Evolutionary conservation across 1,139 yeast species (phyloP).

Genomic region (Debaryomyces udenii): DNA sequence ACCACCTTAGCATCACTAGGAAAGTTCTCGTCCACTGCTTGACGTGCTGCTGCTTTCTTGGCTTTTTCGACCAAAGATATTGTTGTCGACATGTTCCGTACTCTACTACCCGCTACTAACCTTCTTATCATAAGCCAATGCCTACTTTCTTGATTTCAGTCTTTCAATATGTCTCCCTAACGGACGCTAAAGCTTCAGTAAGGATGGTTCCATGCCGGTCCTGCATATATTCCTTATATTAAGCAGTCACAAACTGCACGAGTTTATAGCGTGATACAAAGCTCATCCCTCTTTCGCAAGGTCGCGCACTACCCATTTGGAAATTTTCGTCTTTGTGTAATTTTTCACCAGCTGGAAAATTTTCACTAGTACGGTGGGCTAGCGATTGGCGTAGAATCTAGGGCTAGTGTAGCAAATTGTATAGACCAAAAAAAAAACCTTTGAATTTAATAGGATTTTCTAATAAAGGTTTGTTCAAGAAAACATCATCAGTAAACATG

Average conservation of each 20-base stretch:
- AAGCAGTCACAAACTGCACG: slow-evolving; percentile 1
- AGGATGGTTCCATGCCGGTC: too few species aligned
- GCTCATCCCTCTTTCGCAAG: too few species aligned
- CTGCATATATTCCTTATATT: background rate
- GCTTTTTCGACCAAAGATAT: slow-evolving; percentile 54
- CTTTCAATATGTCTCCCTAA: too few species aligned
- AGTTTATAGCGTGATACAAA: background rate
- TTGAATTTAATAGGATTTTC: slow-evolving; percentile 2
- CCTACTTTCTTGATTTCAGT: background rate
- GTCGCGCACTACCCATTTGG: too few species aligned
- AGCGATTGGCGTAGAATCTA: slow-evolving; percentile 1
- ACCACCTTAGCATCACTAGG: slow-evolving; percentile 70
- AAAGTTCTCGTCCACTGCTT: slow-evolving; percentile 89
- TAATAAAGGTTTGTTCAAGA: slow-evolving; percentile 9
- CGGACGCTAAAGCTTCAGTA: too few species aligned
- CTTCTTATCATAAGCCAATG: slow-evolving; percentile 3
- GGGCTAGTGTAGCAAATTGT: slow-evolving; percentile 4
- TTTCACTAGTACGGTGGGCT: slow-evolving; percentile 6
- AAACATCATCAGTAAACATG: slow-evolving; percentile 49
- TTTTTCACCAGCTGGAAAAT: slow-evolving; percentile 9
- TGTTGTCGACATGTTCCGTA: slow-evolving; percentile 11
- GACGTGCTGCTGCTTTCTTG: slow-evolving; percentile 85
- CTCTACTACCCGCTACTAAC: background rate
- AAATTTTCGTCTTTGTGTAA: slow-evolving; percentile 7
- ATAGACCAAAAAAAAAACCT: slow-evolving; percentile 7